Conservation (phyloP, 2,329 filamentous ascomycete genomes). For the Colletotrichum higginsianum region DNA sequence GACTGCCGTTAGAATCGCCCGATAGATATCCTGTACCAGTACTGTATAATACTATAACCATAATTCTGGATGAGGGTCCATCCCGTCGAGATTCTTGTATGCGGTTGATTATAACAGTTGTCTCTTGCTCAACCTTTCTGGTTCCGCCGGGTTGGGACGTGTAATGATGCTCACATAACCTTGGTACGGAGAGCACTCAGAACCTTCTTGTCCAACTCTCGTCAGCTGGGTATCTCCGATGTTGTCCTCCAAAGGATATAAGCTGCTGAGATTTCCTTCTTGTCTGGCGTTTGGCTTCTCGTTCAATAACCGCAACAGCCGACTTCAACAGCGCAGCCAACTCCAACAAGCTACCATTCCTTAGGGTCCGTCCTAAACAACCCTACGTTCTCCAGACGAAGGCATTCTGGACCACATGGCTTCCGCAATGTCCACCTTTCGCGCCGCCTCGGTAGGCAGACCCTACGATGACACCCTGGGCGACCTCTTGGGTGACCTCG, state of each 20-base stretch:
- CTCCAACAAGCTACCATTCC: background rate
- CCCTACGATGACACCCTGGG: background rate
- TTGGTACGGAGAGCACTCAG: background rate
- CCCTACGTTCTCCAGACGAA: background rate
- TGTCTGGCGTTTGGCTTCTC: no score
- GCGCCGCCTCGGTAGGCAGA: background rate
- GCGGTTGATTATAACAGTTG: no score
- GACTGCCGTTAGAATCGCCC: background rate
- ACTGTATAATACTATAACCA: constrained; percentile 35
- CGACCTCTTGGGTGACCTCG: background rate
- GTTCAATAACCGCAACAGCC: no score
- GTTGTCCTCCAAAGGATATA: no score
- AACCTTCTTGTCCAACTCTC: no score
- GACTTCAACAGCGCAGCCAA: no score
- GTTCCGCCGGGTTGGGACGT: background rate
- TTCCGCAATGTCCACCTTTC: background rate
- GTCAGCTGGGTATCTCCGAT: no score
- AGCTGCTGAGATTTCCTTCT: no score
- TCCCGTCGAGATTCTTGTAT: background rate
- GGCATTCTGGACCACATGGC: background rate
- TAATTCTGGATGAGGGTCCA: constrained; percentile 15
- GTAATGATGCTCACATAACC: background rate
- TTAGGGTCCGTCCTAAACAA: no score
- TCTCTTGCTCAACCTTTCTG: background rate
- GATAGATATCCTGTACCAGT: constrained; percentile 39